phyloP scores from a whole-genome alignment of 768 basidiomycete genomes.

The Gyrodon lividus region DNA sequence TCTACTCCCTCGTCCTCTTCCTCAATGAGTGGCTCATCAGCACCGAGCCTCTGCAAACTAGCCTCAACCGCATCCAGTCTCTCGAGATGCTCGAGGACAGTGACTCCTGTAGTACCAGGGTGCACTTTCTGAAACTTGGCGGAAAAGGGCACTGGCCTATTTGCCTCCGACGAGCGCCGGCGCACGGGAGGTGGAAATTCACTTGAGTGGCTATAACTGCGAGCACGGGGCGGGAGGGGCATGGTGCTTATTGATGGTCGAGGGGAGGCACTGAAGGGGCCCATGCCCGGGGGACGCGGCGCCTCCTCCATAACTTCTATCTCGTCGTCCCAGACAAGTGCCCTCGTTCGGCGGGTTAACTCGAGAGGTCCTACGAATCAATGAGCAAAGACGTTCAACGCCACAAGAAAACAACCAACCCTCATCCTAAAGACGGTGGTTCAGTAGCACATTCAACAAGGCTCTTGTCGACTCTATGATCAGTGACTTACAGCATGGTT shows the following conservation, averaged over 20 bases:
- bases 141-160: slow-evolving; percentile 78
- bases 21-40: slow-evolving; percentile 49
- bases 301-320: slow-evolving; percentile 66
- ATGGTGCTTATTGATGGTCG: slow-evolving; percentile 60
- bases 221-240: slow-evolving; percentile 51
- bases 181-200: slow-evolving; percentile 77
- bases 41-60: slow-evolving; percentile 69
- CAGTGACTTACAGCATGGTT: slow-evolving; percentile 60
- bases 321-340: slow-evolving; percentile 85
- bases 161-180: slow-evolving; percentile 58
- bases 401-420: slow-evolving; percentile 41
- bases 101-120: slow-evolving; percentile 84
- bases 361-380: slow-evolving; percentile 73
- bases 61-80: slow-evolving; percentile 82
- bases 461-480: background rate
- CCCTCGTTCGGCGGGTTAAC: slow-evolving; percentile 77
- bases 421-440: slow-evolving; percentile 57
- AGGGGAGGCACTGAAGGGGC: slow-evolving; percentile 48
- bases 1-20: slow-evolving; percentile 60
- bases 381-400: slow-evolving; percentile 5
- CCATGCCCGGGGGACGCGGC: slow-evolving; percentile 30
- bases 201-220: slow-evolving; percentile 56
- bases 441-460: slow-evolving; percentile 4
- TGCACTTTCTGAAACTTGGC: slow-evolving; percentile 83
- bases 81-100: slow-evolving; percentile 82